phyloP scores from a whole-genome alignment of 108 stramenopile genomes.

The Skeletonema grethae region DNA sequence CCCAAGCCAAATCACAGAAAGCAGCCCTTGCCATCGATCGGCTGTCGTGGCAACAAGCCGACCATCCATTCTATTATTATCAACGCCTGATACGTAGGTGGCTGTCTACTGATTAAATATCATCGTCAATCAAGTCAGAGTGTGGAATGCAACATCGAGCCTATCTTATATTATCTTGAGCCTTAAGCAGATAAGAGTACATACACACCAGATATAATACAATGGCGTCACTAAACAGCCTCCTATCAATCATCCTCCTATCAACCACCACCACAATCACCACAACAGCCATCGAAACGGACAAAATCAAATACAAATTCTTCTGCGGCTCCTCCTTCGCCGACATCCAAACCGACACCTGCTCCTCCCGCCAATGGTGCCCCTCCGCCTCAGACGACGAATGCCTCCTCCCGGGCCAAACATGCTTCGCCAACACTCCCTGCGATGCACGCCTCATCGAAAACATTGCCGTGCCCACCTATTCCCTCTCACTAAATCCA shows the following conservation, averaged over 20 bases:
- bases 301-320: constrained; percentile 36
- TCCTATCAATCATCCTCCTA: not conserved
- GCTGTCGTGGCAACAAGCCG: too few species aligned
- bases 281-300: not conserved
- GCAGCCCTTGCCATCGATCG: too few species aligned
- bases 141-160: too few species aligned
- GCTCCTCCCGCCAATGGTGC: constrained; percentile 46
- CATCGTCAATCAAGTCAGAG: too few species aligned
- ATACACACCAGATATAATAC: too few species aligned
- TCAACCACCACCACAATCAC: not conserved
- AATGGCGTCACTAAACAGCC: too few species aligned
- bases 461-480: constrained; percentile 36
- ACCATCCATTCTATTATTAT: too few species aligned
- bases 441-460: constrained; percentile 41
- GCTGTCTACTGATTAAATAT: too few species aligned
- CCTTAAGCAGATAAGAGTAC: too few species aligned
- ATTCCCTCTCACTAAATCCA: constrained; percentile 23
- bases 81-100: too few species aligned
- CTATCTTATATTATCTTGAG: too few species aligned
- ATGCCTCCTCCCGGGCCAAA: constrained; percentile 40
- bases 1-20: too few species aligned
- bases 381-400: constrained; percentile 42
- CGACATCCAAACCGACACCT: constrained; percentile 49
- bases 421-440: constrained; percentile 54
- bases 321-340: constrained; percentile 52